Evolutionary conservation across 192 early-diverging fungal species (phyloP).

Genomic region (Coemansia sp.): DNA sequence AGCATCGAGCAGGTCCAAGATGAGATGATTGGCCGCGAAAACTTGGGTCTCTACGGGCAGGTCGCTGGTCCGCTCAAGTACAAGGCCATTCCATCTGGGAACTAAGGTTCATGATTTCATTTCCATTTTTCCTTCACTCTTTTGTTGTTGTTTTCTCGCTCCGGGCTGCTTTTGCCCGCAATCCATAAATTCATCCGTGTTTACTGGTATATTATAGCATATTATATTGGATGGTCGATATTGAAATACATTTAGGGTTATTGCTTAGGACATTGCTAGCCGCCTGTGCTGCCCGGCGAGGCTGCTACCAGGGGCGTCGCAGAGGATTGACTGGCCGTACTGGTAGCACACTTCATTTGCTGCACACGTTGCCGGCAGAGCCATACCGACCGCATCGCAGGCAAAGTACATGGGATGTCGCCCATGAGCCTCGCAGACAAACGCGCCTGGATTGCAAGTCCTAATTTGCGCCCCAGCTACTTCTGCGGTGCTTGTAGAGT

Average conservation of each 20-base stretch:
- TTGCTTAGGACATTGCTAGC: neutral
- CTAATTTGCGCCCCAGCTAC: neutral
- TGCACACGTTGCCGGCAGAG: constrained; percentile 37
- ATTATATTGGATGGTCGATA: neutral
- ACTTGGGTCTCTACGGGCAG: constrained; percentile 73
- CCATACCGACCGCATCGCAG: constrained; percentile 33
- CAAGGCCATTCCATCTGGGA: constrained; percentile 47
- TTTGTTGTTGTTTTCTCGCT: neutral
- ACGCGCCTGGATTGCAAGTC: constrained; percentile 35
- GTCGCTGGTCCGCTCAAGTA: constrained; percentile 56
- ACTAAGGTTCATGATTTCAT: constrained; percentile 9
- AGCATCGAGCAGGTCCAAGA: constrained; percentile 85
- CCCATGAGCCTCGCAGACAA: constrained; percentile 37
- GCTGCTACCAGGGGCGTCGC: constrained; percentile 20
- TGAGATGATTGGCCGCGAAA: constrained; percentile 72
- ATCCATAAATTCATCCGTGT: neutral
- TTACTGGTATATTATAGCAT: neutral
- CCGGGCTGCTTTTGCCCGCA: too few relatives aligned
- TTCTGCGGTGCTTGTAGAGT: neutral
- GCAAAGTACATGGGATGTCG: constrained; percentile 36
- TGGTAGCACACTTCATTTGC: constrained; percentile 42
- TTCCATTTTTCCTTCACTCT: neutral
- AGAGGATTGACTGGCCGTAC: constrained; percentile 29
- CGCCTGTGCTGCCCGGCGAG: neutral
- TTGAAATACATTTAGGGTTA: neutral